Evolutionary conservation across 208 protist species (phyloP).

Genomic region (Porcisia hertigi): DNA sequence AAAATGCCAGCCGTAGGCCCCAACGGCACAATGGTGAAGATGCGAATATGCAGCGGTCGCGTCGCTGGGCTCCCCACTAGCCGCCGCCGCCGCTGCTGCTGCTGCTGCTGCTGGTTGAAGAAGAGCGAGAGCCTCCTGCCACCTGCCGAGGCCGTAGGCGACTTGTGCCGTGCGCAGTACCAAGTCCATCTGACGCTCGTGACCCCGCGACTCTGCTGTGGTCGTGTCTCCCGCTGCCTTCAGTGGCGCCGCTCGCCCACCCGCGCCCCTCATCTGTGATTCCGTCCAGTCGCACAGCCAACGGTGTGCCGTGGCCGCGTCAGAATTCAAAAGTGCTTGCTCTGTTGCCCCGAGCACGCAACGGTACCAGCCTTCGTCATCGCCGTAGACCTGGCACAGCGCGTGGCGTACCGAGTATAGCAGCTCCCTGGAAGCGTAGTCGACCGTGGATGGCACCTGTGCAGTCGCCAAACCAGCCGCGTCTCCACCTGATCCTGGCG

Average conservation of each 20-base stretch:
- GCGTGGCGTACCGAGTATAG: slow-evolving; percentile 32
- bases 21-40: slow-evolving; percentile 95
- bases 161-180: slow-evolving; percentile 37
- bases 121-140: slow-evolving; percentile 30
- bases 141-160: slow-evolving; percentile 29
- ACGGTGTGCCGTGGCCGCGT: slow-evolving; percentile 25
- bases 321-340: slow-evolving; percentile 21
- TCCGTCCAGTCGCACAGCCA: slow-evolving; percentile 32
- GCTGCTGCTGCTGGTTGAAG: slow-evolving; percentile 20
- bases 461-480: neutral
- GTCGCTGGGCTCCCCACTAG: neutral
- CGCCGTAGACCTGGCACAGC: slow-evolving; percentile 34
- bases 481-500: neutral
- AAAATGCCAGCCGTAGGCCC: slow-evolving; percentile 89
- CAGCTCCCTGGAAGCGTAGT: slow-evolving; percentile 12
- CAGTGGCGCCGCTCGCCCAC: neutral
- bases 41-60: slow-evolving; percentile 67
- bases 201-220: neutral
- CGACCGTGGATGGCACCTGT: neutral
- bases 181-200: slow-evolving; percentile 8
- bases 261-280: neutral
- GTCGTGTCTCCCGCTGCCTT: neutral
- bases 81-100: neutral
- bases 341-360: slow-evolving; percentile 19
- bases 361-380: slow-evolving; percentile 16